Percentiles rank a stretch among this genome's conserved stretches.
phyloP scores from a whole-genome alignment of 345 rosid species.

The Populus deltoides region DNA sequence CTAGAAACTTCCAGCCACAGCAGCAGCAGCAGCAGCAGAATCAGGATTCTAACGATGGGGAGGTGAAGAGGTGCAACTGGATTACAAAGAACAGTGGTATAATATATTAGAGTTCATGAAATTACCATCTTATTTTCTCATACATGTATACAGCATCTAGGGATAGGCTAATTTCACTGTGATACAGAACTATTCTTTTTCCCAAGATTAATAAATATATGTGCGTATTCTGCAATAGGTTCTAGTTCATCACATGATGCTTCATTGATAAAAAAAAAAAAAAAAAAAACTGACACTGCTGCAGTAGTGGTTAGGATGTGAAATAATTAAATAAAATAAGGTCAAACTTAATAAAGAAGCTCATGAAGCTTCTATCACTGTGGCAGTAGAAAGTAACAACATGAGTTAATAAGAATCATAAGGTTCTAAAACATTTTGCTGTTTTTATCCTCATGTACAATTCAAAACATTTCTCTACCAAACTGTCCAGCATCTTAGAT shows the following conservation, averaged over 20 bases:
- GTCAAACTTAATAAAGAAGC: background rate
- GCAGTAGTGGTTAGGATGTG: background rate
- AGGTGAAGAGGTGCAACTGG: conserved; percentile 80
- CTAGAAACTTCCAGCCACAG: conserved; percentile 34
- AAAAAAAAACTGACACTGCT: background rate
- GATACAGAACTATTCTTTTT: background rate
- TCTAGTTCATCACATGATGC: background rate
- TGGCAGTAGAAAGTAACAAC: background rate
- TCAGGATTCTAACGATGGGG: conserved; percentile 46
- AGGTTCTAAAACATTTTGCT: background rate
- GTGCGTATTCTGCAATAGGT: background rate
- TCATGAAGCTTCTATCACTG: background rate
- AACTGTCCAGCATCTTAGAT: background rate
- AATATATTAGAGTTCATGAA: conserved; percentile 1
- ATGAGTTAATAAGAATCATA: background rate
- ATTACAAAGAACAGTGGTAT: conserved; percentile 90
- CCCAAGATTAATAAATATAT: background rate
- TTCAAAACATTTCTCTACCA: background rate
- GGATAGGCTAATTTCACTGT: background rate
- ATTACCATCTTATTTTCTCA: background rate
- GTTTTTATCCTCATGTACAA: background rate
- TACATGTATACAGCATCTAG: background rate
- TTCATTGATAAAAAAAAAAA: background rate
- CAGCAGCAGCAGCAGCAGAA: conserved; percentile 18
- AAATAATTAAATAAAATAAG: background rate